phyloP scores from a whole-genome alignment of 2,329 filamentous ascomycete species.

The Moelleriella libera region DNA sequence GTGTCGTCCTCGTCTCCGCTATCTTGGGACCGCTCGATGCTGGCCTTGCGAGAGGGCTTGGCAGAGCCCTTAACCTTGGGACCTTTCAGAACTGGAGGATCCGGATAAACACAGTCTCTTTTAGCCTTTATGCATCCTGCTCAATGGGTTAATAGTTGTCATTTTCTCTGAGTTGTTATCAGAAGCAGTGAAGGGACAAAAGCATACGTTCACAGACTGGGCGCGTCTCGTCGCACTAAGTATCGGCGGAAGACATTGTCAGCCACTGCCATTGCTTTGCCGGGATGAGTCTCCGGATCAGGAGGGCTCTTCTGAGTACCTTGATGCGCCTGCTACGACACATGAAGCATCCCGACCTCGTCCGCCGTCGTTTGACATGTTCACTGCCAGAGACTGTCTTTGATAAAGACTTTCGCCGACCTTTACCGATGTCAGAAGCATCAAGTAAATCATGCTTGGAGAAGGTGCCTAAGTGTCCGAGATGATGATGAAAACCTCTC shows the following conservation, averaged over 20 bases:
- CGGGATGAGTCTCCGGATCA: neutral
- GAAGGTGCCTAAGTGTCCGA: constrained; percentile 35
- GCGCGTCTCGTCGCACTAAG: constrained; percentile 76
- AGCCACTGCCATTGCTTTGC: no score
- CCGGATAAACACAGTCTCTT: constrained; percentile 82
- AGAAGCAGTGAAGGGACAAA: neutral
- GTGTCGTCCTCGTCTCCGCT: no score
- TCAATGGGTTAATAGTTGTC: neutral
- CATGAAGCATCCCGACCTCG: constrained; percentile 84
- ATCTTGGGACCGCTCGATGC: constrained; percentile 29
- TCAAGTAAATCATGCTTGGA: constrained; percentile 34
- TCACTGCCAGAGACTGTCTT: constrained; percentile 33
- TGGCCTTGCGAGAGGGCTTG: constrained; percentile 24
- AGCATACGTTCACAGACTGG: constrained; percentile 28
- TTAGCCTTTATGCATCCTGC: constrained; percentile 81
- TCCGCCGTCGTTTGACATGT: constrained; percentile 83
- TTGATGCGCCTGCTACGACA: constrained; percentile 82
- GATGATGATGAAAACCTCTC: constrained; percentile 27
- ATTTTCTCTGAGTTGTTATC: neutral
- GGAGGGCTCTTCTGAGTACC: constrained; percentile 20
- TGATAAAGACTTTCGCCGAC: constrained; percentile 32
- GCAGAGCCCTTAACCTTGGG: constrained; percentile 23
- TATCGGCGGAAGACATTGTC: neutral
- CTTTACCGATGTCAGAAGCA: constrained; percentile 31
- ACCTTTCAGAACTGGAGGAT: constrained; percentile 37